Base-by-base conservation (phyloP, 257 asterid genomes). In the Jacaranda mimosifolia region DNA sequence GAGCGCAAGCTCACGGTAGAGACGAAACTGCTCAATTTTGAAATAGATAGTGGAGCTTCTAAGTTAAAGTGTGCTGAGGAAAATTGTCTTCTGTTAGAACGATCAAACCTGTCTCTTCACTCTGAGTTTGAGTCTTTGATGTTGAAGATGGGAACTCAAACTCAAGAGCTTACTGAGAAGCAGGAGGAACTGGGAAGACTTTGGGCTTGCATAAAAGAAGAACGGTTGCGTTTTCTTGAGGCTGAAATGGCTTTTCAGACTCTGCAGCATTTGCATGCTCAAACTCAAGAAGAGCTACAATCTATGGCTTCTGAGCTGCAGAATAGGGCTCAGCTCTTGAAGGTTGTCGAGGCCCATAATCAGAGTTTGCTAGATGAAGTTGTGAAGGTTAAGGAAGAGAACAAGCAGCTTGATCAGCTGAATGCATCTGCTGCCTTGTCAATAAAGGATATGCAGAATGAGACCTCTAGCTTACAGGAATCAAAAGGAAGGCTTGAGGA, bases 231-330 rank as follows among this genome's bases (percentile, higher is more conserved):
- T 26, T 96, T 94, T 77, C 91, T 94, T 53, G 98, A 94, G 84
- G 98, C 98, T 73, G 98, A 96, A 87, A 91, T 97, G 46, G 98
- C 97, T 52, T 96, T 96, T 75, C 97, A 94, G 72, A 89, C 99
- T 36, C 77, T 96, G 86, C 98, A 90, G 90, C 97, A 91, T 79
- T 89, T 92, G 86, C 98, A 93, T 55, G 89, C 97, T 35, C 87
- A 89, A 71, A 89, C 95, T 70, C 99, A 93, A 86, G 98, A 96
- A 75, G 98, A 96, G 67, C 86, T 96, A 52, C 89, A 89, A 58
- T 81, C 89, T 62, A 81, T 89, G 86, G 85, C 91, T 70, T 75
- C 87, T 5, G 99, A 96, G 75, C 80, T 95, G 81, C 97, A 93
- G 82, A 86, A 82, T 26, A 86, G 92, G 88, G 93, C 91, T 69